Evolutionary conservation across 768 basidiomycete species (phyloP), one percentile per base, ranked within the genome.

Genomic region (Termitomyces sp.): DNA sequence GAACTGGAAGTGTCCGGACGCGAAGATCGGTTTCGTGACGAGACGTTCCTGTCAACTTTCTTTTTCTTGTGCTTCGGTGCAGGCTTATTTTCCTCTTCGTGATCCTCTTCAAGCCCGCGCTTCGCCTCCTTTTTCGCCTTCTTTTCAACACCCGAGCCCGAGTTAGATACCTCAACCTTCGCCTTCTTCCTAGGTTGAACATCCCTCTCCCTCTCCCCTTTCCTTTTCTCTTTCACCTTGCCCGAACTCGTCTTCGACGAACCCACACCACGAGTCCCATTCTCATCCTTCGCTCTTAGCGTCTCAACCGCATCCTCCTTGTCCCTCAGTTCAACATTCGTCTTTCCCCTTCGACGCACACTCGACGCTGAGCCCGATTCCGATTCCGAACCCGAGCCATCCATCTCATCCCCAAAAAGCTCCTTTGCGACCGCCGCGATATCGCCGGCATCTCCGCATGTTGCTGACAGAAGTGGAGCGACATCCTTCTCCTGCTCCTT

Each of bases 171-270:
- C n/a, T 27, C 26, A 8, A 58, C 33, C 6, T 64, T 61, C 1
- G 55, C 37, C 59, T 65, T 67, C 65, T 72, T 70, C 58, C 56
- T 58, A 26, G 59, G 33, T n/a, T 56, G 62, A 24, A 47, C 64
- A 20, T 64, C 66, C 9, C 30, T 33, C 33, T 36, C 51, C 13
- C 51, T 32, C 22, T 63, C 59, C 14, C 18, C 55, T 34, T 64
- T 59, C 63, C 68, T 72, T 51, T 67, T 67, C 57, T 70, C 70
- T 62, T 62, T 47, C 13, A 26, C 65, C 61, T 68, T 68, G 32
- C 16, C 34, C 26, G 14, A 10, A 32, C 42, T 58, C 61, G 42
- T 58, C 55, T 56, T 57, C 57, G 40, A 46, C 47, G 57, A 33
- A 7, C 14, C 39, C 43, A 56, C 27, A 47, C 53, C 54, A 44